Base-by-base conservation (phyloP, 495 filamentous ascomycete species). In the Penicillium psychrofluorescens region DNA sequence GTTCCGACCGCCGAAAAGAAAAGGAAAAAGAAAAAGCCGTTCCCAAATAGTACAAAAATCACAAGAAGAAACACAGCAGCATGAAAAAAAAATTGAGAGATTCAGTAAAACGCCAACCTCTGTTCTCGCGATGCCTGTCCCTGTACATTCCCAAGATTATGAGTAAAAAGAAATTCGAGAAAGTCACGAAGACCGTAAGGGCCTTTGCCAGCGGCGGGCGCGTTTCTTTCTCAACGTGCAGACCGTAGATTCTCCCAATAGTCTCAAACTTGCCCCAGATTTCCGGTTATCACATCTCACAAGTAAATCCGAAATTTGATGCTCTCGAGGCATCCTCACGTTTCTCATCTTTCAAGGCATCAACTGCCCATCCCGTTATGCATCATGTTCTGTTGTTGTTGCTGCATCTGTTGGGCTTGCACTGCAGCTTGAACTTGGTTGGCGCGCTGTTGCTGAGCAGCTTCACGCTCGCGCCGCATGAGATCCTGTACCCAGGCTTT, bases 321-420 rank as follows among this genome's bases (percentile, higher is more conserved):
- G 32, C 8, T 46, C 35, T 36, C 40, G 29, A 40, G 30, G 37
- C 30, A 16, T 31, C n/a, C 32, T 10, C 32, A 10, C 32, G 2
- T 34, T 12, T 3, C 32, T 11, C 9, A 6, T 34, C 9, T 34
- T 33, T 12, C 10, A 8, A 11, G 27, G 10, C 29, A 33, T 57
- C 52, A 68, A 33, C 62, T 66, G 9, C 64, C 63, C 65, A 70
- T 69, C 15, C 66, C 68, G 47, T 68, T 68, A 32, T 70, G 66
- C 71, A 68, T 71, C 62, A 71, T 70, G 40, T 64, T 68, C 42
- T 72, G 68, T 28, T 67, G 68, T 28, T 67, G 61, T 40, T 68
- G 22, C 22, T 22, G 70, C 45, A 75, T 68, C 44, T 70, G 64
- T 36, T 71, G 65, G 54, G 62, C 66, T 38, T 73, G 58, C 35